These are phyloP conservation scores for Aureobasidium leucospermi DNA, from an alignment of 2,329 filamentous ascomycete genomes.

Conservation along the genomic window DNA sequence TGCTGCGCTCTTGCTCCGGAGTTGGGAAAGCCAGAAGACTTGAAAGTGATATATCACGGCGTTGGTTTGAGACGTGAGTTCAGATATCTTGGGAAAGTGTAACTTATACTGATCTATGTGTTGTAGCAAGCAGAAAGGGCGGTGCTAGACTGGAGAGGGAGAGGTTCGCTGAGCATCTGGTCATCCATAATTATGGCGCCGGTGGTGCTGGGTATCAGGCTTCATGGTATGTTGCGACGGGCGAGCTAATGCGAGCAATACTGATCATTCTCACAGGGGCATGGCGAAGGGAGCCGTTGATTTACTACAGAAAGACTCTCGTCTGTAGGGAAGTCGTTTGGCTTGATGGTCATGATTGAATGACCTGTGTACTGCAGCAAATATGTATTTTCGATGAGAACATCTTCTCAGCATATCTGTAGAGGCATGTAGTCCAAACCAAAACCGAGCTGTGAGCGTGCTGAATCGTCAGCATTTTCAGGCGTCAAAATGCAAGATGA, in stretches of 20 bases:
- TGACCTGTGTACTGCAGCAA: too few relatives aligned
- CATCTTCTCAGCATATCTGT: too few relatives aligned
- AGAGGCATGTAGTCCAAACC: too few relatives aligned
- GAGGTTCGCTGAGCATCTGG: conserved; percentile 51
- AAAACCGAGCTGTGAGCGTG: too few relatives aligned
- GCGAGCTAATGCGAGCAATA: neutral
- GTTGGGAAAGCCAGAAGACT: conserved; percentile 39
- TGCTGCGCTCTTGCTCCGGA: conserved; percentile 51
- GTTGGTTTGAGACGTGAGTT: conserved; percentile 59
- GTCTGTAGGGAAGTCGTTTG: neutral
- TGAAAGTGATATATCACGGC: conserved; percentile 68
- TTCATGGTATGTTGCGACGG: neutral
- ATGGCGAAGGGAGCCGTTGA: conserved; percentile 11
- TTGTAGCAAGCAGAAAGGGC: conserved; percentile 50
- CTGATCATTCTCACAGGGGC: neutral
- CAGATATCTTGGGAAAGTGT: neutral
- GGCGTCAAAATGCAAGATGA: too few relatives aligned
- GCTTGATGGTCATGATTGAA: too few relatives aligned
- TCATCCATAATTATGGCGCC: conserved; percentile 71
- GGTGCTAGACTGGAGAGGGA: conserved; percentile 69
- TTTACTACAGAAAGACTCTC: conserved; percentile 5
- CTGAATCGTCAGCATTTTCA: too few relatives aligned
- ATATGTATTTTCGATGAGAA: too few relatives aligned
- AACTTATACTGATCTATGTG: neutral
- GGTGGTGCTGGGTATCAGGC: conserved; percentile 61